phyloP scores from a whole-genome alignment of 306 rosid genomes.

The Fragaria ananassa region DNA sequence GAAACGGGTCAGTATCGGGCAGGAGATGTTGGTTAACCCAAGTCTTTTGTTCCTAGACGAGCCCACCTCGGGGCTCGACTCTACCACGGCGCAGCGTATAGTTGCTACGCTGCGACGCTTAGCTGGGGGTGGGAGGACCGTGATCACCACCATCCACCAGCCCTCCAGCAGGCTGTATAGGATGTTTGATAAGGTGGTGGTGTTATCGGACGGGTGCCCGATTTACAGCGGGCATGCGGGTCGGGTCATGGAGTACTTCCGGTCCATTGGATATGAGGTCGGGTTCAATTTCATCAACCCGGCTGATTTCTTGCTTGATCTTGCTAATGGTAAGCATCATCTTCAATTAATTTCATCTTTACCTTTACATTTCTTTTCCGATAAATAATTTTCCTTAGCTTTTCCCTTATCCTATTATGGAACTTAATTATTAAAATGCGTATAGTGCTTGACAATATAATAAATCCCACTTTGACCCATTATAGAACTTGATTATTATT shows the following conservation, averaged over 20 bases:
- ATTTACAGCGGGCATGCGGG: slow-evolving; percentile 56
- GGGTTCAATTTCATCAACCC: slow-evolving; percentile 70
- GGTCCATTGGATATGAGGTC: slow-evolving; percentile 52
- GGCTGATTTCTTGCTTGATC: slow-evolving; percentile 82
- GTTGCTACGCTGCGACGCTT: slow-evolving; percentile 37
- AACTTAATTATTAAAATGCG: not conserved
- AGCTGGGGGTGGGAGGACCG: slow-evolving; percentile 69
- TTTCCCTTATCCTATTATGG: not conserved
- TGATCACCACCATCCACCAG: slow-evolving; percentile 77
- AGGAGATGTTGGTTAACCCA: slow-evolving; percentile 84
- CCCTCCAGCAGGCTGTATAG: slow-evolving; percentile 69
- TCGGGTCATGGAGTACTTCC: slow-evolving; percentile 74
- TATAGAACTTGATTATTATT: not conserved
- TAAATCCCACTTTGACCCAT: not conserved
- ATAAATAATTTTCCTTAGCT: not conserved
- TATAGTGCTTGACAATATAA: not conserved
- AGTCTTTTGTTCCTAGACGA: slow-evolving; percentile 70
- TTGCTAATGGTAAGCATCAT: slow-evolving; percentile 68
- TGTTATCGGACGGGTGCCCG: slow-evolving; percentile 63
- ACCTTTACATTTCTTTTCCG: not conserved
- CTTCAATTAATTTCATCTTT: slow-evolving; percentile 5
- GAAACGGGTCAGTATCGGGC: slow-evolving; percentile 82
- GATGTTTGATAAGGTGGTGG: slow-evolving; percentile 82
- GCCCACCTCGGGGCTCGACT: slow-evolving; percentile 88
- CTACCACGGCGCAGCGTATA: slow-evolving; percentile 70